phyloP scores from a whole-genome alignment of 129 eudicot genomes.

The Tagetes erecta region DNA sequence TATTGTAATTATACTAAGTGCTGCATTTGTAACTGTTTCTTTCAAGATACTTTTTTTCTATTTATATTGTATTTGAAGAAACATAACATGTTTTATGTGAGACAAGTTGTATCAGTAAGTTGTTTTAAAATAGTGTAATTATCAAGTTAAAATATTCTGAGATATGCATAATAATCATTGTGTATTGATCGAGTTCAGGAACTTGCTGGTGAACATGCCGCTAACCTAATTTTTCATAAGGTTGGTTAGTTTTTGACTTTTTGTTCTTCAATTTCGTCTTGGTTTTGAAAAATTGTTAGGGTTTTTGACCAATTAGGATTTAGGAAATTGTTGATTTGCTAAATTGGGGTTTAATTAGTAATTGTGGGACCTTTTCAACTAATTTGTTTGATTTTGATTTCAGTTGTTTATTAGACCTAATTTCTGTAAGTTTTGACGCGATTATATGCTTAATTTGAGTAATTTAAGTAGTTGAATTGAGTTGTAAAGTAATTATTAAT shows the following conservation, averaged over 20 bases:
- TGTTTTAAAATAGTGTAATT: too few species aligned
- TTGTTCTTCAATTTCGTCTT: neutral
- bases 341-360: conserved; percentile 12
- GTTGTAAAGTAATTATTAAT: neutral
- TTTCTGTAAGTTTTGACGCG: neutral
- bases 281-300: neutral
- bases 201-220: conserved; percentile 61
- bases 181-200: conserved; percentile 58
- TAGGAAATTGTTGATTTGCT: neutral
- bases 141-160: too few species aligned
- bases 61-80: too few species aligned
- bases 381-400: neutral
- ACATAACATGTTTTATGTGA: too few species aligned
- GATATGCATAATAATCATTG: too few species aligned
- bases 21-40: too few species aligned
- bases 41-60: too few species aligned
- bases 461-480: neutral
- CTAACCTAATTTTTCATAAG: conserved; percentile 66
- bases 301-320: conserved; percentile 12
- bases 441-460: neutral
- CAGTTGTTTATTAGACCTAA: neutral
- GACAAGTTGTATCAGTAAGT: too few species aligned
- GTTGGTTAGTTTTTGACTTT: conserved; percentile 23
- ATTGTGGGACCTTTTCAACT: neutral
- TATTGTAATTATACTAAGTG: too few species aligned